Evolutionary conservation across 1,139 yeast genomes (phyloP), one percentile per base, ranked within the genome.

Genomic region (Debaryomyces subglobosus): DNA sequence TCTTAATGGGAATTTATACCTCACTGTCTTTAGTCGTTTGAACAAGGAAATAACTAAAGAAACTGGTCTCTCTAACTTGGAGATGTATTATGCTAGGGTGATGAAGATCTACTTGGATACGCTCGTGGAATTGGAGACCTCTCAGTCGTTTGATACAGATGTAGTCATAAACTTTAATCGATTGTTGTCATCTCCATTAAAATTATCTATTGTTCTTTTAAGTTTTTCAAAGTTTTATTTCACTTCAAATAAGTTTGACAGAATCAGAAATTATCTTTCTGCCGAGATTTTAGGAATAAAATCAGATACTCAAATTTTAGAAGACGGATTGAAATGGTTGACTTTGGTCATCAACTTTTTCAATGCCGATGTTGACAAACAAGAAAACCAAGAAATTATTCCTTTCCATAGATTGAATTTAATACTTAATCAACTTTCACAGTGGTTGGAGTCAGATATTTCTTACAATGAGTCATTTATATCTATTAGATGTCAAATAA

Each of bases 231-330:
- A 71, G 15, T 72, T 77, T 49, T 55, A 75, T 13, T 50, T 67
- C 0, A 49, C 54, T 9, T 58, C 72, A 2, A 54, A 65, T 2
- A 64, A 67, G 35, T 71, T 78, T 47, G 85, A 78, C 23, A 73
- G 84, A 52, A 56, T 81, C n/a, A 77, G 90, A 52, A 86, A 84
- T 53, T 74, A 74, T 51, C 70, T 81, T n/a, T 82, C 84, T 9
- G 82, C 92, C 1, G 91, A 85, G 53, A 64, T 87, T 27, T 69
- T 87, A 46, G 89, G 90, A 0, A 69, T 78, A 1, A 73, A 68
- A 43, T 58, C 74, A 1, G 60, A 68, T 1, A 46, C 57, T 4
- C 77, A 77, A 25, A 72, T 83, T 10, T 49, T 74, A 5, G 48
- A 59, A 1, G 61, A 60, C 2, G 87, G 86, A 0, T 60, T 81